phyloP scores from a whole-genome alignment of 2,329 filamentous ascomycete species.

The Aspergillus eucalypticola region DNA sequence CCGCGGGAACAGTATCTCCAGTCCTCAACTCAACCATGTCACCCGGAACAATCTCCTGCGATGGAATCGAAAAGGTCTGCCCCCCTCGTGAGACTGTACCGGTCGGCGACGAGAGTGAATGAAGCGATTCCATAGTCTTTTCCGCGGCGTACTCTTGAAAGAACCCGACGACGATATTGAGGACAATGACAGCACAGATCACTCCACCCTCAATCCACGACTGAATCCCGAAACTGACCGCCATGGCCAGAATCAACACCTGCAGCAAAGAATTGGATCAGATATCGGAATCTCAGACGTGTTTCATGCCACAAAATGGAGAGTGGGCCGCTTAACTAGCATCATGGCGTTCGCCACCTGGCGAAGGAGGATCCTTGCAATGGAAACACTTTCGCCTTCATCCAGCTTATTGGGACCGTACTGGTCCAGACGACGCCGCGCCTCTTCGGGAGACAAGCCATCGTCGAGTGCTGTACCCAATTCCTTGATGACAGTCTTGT shows the following conservation, averaged over 20 bases:
- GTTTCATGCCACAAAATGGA: background rate
- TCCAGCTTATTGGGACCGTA: conserved; percentile 64
- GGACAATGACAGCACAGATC: conserved; percentile 58
- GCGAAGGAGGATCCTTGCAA: conserved; percentile 67
- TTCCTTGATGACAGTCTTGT: no score
- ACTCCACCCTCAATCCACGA: conserved; percentile 63
- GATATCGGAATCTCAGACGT: background rate
- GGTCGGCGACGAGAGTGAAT: conserved; percentile 58
- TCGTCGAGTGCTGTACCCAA: no score
- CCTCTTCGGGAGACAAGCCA: no score
- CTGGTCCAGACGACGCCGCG: no score
- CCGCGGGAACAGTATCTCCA: conserved; percentile 62
- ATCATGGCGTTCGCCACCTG: conserved; percentile 72
- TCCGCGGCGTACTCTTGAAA: conserved; percentile 63
- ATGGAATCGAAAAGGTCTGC: conserved; percentile 55
- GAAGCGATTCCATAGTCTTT: conserved; percentile 62
- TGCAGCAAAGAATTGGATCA: conserved; percentile 31
- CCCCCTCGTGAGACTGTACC: conserved; percentile 61
- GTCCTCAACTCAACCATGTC: conserved; percentile 58
- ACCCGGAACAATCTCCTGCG: conserved; percentile 63
- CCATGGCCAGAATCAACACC: conserved; percentile 77
- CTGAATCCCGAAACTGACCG: conserved; percentile 58
- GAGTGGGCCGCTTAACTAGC: conserved; percentile 49
- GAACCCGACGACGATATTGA: conserved; percentile 62
- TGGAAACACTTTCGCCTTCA: conserved; percentile 63